Base-by-base conservation (phyloP, 2,329 filamentous ascomycete genomes). In the Neurospora sp. region DNA sequence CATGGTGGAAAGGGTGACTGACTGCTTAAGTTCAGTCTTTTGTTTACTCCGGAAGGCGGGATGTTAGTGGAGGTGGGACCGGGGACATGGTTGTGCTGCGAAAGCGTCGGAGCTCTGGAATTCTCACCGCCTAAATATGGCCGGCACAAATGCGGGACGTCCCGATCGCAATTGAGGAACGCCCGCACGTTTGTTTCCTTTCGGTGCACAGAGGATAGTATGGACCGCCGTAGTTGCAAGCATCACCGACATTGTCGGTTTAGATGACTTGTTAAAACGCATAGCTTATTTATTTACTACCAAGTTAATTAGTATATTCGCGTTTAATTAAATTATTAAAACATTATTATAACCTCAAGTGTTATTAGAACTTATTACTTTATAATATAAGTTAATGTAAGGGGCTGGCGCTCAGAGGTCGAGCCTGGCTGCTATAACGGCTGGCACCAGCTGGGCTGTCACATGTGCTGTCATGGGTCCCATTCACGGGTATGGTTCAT, bases 1-100 rank as follows among this genome's bases (percentile, higher is more conserved):
- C 74, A 76, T 76, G 2, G 52, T 72, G 7, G 10, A 15, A 62
- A 28, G 7, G 52, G 23, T 33, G 52, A 62, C 52, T 17, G 23
- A 62, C 19, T 52, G 19, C 10, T 33, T 7, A 33, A 33, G 23
- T 62, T 62, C 52, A 33, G 52, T 58, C 13, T 28, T 17, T 3
- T 62, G 23, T 62, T 62, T 62, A 62, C 23, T 62, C 52, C 52
- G 52, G 52, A 62, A 62, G 52, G 52, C 13, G 52, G 52, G 23
- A 62, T 62, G 52, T 52, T 52, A 15, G 43, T 52, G 43, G 43
- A 52, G 19, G 43, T 33, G 52, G 52, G 52, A 62, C 52, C 23
- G 52, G 52, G 23, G 19, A 52, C 43, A 52, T 52, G 43, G 23
- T 58, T 58, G 23, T 33, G 52, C 23, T 33, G 23, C 52, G 28